Percentiles rank a stretch among this genome's conserved stretches.
Conservation (phyloP, 306 rosid species). For the Parietaria judaica region DNA sequence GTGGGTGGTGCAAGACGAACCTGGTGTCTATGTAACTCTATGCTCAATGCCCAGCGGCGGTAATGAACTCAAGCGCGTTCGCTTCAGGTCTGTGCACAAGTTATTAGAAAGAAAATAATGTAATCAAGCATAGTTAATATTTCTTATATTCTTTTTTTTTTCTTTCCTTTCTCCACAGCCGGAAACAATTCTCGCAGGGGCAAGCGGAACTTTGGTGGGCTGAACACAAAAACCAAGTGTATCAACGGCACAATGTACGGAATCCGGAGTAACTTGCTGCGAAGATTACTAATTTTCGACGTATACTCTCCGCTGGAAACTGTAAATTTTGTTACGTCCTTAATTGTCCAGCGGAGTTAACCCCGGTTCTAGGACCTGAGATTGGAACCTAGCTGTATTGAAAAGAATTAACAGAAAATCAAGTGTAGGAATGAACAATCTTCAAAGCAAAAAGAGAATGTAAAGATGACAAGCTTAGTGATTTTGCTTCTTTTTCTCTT, state of each 20-base stretch:
- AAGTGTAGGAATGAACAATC: slow-evolving; percentile 7
- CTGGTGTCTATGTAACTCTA: slow-evolving; percentile 79
- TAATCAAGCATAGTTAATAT: neutral
- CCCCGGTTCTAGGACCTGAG: slow-evolving; percentile 1
- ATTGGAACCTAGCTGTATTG: slow-evolving; percentile 21
- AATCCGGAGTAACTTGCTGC: slow-evolving; percentile 34
- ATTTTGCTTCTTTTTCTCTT: neutral
- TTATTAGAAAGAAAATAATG: neutral
- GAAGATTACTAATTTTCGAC: slow-evolving; percentile 13
- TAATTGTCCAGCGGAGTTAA: slow-evolving; percentile 19
- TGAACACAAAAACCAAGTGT: slow-evolving; percentile 56
- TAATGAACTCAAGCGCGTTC: slow-evolving; percentile 81
- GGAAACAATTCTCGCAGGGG: slow-evolving; percentile 77
- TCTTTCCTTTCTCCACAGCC: slow-evolving; percentile 42
- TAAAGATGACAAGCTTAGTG: neutral
- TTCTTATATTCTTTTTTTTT: neutral
- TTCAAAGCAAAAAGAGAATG: slow-evolving; percentile 3
- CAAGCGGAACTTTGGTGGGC: slow-evolving; percentile 92
- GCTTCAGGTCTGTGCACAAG: slow-evolving; percentile 64
- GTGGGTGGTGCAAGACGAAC: slow-evolving; percentile 86
- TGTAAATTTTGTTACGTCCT: slow-evolving; percentile 36
- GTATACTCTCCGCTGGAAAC: slow-evolving; percentile 25
- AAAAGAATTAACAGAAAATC: slow-evolving; percentile 25
- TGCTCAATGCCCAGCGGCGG: slow-evolving; percentile 53
- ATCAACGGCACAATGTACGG: slow-evolving; percentile 51